phyloP scores from a whole-genome alignment of 345 rosid species.

The Populus davidiana region DNA sequence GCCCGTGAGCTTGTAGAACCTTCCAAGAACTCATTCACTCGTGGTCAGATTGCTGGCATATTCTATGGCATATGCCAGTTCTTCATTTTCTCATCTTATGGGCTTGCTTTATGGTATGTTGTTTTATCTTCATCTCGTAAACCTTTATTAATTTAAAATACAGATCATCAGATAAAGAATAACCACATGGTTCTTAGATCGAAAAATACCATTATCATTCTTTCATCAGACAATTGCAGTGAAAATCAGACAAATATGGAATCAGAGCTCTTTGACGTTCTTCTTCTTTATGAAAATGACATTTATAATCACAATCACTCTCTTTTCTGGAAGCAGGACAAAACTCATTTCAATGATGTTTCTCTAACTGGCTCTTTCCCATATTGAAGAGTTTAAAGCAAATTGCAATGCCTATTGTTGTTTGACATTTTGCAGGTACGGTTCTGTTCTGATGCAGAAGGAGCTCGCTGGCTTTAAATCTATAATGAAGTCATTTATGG shows the following conservation, averaged over 20 bases:
- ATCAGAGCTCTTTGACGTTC: neutral
- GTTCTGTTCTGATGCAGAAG: constrained; percentile 87
- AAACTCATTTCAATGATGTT: neutral
- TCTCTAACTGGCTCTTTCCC: neutral
- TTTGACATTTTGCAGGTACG: constrained; percentile 56
- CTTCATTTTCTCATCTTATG: constrained; percentile 94
- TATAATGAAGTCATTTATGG: constrained; percentile 93
- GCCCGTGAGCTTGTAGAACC: constrained; percentile 78
- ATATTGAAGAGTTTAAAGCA: neutral
- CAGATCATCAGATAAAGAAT: neutral
- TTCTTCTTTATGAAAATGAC: neutral
- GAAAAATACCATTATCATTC: neutral
- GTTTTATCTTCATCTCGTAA: constrained; percentile 7
- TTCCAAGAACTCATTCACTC: constrained; percentile 60
- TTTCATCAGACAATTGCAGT: neutral
- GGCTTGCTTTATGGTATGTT: constrained; percentile 86
- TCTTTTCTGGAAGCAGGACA: neutral
- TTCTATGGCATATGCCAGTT: constrained; percentile 92
- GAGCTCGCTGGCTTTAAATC: constrained; percentile 72
- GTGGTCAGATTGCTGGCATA: constrained; percentile 91
- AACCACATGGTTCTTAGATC: neutral
- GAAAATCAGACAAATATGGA: neutral
- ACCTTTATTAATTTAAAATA: neutral
- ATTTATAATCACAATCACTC: neutral
- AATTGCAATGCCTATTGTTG: constrained; percentile 5